Evolutionary conservation across 352 stramenopile genomes (phyloP).

Genomic region (Phytophthora pistaciae): DNA sequence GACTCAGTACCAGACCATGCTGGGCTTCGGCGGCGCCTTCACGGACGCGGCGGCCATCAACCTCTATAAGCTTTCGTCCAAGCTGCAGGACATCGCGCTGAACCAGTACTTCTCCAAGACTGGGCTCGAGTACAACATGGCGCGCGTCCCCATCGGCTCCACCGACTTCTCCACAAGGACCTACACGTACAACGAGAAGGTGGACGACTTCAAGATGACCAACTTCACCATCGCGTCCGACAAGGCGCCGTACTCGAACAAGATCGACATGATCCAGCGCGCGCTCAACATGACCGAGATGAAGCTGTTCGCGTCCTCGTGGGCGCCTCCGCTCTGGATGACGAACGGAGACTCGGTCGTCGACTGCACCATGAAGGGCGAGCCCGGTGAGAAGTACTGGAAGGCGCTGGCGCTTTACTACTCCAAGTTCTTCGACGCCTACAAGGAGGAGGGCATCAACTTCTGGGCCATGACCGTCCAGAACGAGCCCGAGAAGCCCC

Average conservation of each 20-base stretch:
- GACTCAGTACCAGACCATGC: conserved; percentile 82
- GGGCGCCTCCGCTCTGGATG: conserved; percentile 90
- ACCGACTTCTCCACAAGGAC: conserved; percentile 86
- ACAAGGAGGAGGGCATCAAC: conserved; percentile 73
- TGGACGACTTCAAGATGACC: conserved; percentile 85
- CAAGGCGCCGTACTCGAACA: conserved; percentile 68
- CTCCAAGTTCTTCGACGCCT: conserved; percentile 87
- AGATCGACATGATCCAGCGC: conserved; percentile 77
- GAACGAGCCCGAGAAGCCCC: conserved; percentile 68
- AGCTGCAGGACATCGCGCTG: conserved; percentile 70
- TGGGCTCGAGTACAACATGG: conserved; percentile 86
- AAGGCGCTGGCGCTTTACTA: conserved; percentile 88
- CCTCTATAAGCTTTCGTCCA: conserved; percentile 68
- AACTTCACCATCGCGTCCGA: conserved; percentile 82
- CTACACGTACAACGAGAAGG: conserved; percentile 89
- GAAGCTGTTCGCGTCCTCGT: conserved; percentile 82
- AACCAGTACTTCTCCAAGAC: conserved; percentile 81
- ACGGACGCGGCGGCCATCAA: conserved; percentile 91
- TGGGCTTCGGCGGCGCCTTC: conserved; percentile 91
- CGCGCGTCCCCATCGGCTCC: conserved; percentile 85
- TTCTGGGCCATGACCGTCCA: conserved; percentile 89
- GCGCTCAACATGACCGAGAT: conserved; percentile 55
- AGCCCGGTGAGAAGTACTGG: conserved; percentile 69
- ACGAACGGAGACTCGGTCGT: conserved; percentile 68
- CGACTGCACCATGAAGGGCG: conserved; percentile 64